Conservation (phyloP, 495 filamentous ascomycete species). For the Daldinia grandis region DNA sequence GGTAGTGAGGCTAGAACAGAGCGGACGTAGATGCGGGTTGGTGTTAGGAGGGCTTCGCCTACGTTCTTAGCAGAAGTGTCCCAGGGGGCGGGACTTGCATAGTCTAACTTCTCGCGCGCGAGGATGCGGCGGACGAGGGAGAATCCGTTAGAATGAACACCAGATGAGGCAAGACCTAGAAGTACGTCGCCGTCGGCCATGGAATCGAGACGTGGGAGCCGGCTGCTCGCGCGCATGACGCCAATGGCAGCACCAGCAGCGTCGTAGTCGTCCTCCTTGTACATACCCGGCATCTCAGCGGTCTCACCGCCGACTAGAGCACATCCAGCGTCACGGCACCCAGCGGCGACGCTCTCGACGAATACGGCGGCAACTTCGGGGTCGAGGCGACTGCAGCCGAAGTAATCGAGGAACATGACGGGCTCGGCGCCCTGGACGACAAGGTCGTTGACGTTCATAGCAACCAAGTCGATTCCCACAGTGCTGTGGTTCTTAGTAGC, state of each 20-base stretch:
- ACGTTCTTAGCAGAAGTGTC: constrained; percentile 50
- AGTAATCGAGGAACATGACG: constrained; percentile 95
- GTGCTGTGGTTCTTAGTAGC: constrained; percentile 87
- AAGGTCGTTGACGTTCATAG: constrained; percentile 98
- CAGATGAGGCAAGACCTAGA: constrained; percentile 81
- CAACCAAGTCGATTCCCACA: constrained; percentile 94
- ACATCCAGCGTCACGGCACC: constrained; percentile 82
- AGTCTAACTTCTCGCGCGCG: constrained; percentile 71
- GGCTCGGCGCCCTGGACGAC: constrained; percentile 95
- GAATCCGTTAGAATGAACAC: constrained; percentile 94
- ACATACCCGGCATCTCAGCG: constrained; percentile 96
- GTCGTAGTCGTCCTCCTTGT: constrained; percentile 84
- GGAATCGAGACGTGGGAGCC: constrained; percentile 75
- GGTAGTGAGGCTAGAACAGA: constrained; percentile 70
- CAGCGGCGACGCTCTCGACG: constrained; percentile 84
- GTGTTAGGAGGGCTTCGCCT: constrained; percentile 78
- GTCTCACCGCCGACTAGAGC: constrained; percentile 96
- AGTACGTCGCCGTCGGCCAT: constrained; percentile 87
- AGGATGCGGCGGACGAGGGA: constrained; percentile 91
- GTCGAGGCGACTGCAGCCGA: constrained; percentile 86
- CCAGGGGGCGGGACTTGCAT: constrained; percentile 80
- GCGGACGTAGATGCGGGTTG: constrained; percentile 84
- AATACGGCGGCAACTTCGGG: constrained; percentile 79
- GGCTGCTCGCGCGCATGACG: constrained; percentile 71
- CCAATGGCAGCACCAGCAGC: constrained; percentile 88